Conservation (phyloP, 331 rosid genomes). For the Quercus tomentella region DNA sequence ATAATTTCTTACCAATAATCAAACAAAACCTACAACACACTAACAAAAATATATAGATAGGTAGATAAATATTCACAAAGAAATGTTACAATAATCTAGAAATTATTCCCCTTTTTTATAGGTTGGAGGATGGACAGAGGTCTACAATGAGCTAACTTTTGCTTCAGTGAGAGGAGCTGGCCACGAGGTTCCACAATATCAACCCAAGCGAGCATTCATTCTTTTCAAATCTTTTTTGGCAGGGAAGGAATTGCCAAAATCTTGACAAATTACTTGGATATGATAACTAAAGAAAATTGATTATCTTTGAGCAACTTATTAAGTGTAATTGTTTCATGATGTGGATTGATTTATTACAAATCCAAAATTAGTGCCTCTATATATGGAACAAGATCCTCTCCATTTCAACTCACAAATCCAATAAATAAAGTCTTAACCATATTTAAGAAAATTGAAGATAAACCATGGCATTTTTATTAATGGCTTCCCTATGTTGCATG, state of each 20-base stretch:
- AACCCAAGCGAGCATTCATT: slow-evolving; percentile 52
- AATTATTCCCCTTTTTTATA: background rate
- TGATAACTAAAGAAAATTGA: background rate
- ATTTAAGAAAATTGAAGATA: too few relatives aligned
- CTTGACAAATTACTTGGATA: slow-evolving; percentile 17
- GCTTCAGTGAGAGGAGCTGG: slow-evolving; percentile 85
- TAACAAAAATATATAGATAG: background rate
- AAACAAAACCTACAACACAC: background rate
- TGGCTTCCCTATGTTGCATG: too few relatives aligned
- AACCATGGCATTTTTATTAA: too few relatives aligned
- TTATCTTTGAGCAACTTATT: background rate
- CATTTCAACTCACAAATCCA: too few relatives aligned
- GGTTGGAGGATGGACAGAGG: slow-evolving; percentile 91
- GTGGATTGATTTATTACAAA: too few relatives aligned
- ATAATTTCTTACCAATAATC: background rate
- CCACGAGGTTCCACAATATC: slow-evolving; percentile 70
- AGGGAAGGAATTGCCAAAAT: slow-evolving; percentile 53
- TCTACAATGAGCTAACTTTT: slow-evolving; percentile 63
- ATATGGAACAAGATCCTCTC: too few relatives aligned
- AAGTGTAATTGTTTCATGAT: background rate
- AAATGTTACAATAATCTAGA: background rate
- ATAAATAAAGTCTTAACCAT: too few relatives aligned
- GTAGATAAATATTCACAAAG: background rate
- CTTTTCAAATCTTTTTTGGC: slow-evolving; percentile 64
- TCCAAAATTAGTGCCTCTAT: too few relatives aligned